These are phyloP conservation scores for Ogataea naganishii DNA, from an alignment of 805 yeast genomes.

Conservation along the genomic window DNA sequence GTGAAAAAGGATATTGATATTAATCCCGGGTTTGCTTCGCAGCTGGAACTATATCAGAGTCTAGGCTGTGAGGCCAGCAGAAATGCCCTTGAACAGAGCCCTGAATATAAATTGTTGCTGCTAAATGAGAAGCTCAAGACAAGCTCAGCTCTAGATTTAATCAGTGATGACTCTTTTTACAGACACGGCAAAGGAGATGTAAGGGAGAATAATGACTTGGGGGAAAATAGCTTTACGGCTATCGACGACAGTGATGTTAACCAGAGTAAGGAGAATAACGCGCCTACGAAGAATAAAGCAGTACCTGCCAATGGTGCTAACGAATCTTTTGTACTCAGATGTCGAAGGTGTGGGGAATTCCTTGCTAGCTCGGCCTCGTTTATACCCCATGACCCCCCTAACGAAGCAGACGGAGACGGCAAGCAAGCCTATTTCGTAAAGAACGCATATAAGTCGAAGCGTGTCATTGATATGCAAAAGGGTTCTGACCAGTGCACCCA, in stretches of 20 bases:
- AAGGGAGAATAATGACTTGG: conserved; percentile 5
- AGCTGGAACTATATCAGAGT: conserved; percentile 53
- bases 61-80: conserved; percentile 30
- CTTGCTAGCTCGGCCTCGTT: conserved; percentile 59
- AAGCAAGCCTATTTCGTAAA: conserved; percentile 59
- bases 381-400: conserved; percentile 58
- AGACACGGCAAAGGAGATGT: conserved; percentile 8
- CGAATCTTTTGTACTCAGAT: conserved; percentile 45
- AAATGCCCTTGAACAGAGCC: conserved; percentile 5
- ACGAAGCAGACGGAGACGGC: conserved; percentile 35
- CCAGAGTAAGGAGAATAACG: background rate
- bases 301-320: conserved; percentile 13
- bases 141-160: conserved; percentile 3
- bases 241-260: conserved; percentile 1
- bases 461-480: conserved; percentile 48
- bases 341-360: conserved; percentile 72
- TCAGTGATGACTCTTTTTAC: conserved; percentile 7
- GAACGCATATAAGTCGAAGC: conserved; percentile 50
- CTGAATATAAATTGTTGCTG: conserved; percentile 35
- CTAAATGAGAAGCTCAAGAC: conserved; percentile 15
- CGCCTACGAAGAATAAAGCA: conserved; percentile 2
- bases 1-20: conserved; percentile 57
- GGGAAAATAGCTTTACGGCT: background rate
- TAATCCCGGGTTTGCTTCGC: conserved; percentile 66
- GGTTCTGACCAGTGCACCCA: conserved; percentile 70